Evolutionary conservation across 2,329 filamentous ascomycete genomes (phyloP), one percentile per base, ranked within the genome.

Genomic region (Aureobasidium zeae): DNA sequence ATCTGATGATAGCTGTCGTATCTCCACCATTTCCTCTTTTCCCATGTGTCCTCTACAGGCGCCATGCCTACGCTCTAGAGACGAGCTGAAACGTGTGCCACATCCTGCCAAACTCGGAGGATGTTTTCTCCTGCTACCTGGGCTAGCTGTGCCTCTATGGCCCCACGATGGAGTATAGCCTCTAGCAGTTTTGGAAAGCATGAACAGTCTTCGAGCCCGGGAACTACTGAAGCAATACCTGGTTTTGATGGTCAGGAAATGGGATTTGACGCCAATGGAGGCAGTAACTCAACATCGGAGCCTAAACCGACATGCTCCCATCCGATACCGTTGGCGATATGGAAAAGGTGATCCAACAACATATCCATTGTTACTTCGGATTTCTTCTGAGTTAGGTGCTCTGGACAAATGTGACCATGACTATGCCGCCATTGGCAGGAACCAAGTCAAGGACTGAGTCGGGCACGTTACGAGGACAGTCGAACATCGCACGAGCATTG

Each of bases 351-450:
- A 35, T 67, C 62, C 5, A 62, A 59, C 0, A 67, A 62, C 28
- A 53, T 49, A 19, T 63, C 52, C 28, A 64, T 57, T 3, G 54
- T 59, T 24, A 55, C 52, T 32, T 57, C 49, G 13, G 57, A 54
- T 37, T 55, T 15, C 51, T 55, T 46, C 52, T 55, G 49, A 50
- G 59, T 43, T 52, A 62, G 41, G 41, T 61, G 61, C 8, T 59
- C 56, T n/a, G 60, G 59, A 64, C 53, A 31, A 67, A 66, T 0
- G 58, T 57, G 0, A 61, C 56, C 65, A 68, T 68, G 8, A 68
- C 53, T 5, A 68, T 56, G 0, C 66, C 65, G 1, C 57, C 53
- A 16, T 67, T 69, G 2, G 53, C 46, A 20, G 57, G 59, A 0
- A 69, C 49, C 2, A 48, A 46, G 6, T 55, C 49, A 2, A 68